These are phyloP conservation scores for Berberis vulgaris DNA, from an alignment of 164 flowering plant genomes.

Conservation along the genomic window DNA sequence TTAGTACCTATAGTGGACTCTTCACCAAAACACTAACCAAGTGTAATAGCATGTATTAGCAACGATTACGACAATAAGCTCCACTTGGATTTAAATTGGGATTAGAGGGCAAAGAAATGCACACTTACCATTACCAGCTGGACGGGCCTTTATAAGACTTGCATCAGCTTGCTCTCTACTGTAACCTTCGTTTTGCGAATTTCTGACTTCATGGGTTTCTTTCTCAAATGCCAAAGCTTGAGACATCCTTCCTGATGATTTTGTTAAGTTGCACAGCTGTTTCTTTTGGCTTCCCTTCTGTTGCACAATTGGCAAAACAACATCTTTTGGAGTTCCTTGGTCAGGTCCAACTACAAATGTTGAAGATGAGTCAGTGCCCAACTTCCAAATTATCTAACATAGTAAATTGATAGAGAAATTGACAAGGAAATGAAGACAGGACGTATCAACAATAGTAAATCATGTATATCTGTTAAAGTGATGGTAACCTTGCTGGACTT, in stretches of 20 bases:
- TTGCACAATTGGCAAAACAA: constrained; percentile 26
- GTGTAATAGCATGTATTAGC: no score
- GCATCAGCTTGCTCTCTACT: constrained; percentile 20
- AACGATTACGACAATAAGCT: no score
- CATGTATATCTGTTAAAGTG: background rate
- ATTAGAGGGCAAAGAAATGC: background rate
- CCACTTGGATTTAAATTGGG: background rate
- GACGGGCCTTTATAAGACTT: constrained; percentile 14
- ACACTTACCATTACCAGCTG: constrained; percentile 28
- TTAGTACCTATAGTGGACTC: no score
- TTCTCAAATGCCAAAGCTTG: constrained; percentile 28
- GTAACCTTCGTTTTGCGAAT: constrained; percentile 12
- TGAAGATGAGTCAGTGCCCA: background rate
- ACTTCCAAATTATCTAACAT: background rate
- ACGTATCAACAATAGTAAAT: background rate
- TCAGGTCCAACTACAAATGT: constrained; percentile 32
- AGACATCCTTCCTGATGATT: constrained; percentile 32
- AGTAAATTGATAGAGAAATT: background rate
- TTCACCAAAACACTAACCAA: no score
- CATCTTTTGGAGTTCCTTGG: constrained; percentile 30
- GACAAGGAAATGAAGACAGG: background rate
- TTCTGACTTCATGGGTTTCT: constrained; percentile 28
- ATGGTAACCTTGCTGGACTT: constrained; percentile 34
- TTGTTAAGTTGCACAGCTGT: constrained; percentile 38
- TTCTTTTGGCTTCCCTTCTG: constrained; percentile 40